Conservation (phyloP, 345 rosid species). For the Mallotus nudiflorus region DNA sequence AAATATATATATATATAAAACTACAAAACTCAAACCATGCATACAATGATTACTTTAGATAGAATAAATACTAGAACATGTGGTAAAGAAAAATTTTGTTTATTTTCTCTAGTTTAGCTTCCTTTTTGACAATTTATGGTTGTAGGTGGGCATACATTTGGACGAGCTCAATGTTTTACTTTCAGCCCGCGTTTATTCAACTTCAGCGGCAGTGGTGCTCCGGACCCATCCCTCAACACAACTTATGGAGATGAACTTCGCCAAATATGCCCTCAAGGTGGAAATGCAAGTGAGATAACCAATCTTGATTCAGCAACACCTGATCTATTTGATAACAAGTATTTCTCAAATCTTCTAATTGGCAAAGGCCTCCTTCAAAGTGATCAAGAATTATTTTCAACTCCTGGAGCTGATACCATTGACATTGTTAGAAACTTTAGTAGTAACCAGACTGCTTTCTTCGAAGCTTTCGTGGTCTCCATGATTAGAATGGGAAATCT, state of each 20-base stretch:
- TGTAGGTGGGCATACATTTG: slow-evolving; percentile 72
- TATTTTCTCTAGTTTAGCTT: too few relatives aligned
- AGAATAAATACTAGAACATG: too few relatives aligned
- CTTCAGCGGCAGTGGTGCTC: slow-evolving; percentile 38
- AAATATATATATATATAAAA: too few relatives aligned
- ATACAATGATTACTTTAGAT: too few relatives aligned
- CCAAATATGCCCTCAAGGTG: slow-evolving; percentile 50
- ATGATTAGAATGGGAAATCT: slow-evolving; percentile 71
- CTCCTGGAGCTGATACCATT: slow-evolving; percentile 39
- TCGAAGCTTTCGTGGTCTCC: slow-evolving; percentile 48
- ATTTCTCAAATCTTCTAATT: slow-evolving; percentile 57
- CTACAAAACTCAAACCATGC: too few relatives aligned
- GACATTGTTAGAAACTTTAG: slow-evolving; percentile 40
- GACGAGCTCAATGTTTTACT: slow-evolving; percentile 41
- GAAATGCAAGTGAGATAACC: slow-evolving; percentile 29
- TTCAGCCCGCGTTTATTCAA: slow-evolving; percentile 43
- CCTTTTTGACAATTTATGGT: too few relatives aligned
- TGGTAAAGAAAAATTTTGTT: too few relatives aligned
- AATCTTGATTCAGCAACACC: slow-evolving; percentile 56
- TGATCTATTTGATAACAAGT: slow-evolving; percentile 46
- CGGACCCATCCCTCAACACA: slow-evolving; percentile 53
- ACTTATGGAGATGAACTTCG: slow-evolving; percentile 40
- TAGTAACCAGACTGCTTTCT: slow-evolving; percentile 48
- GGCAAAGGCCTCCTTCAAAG: too few relatives aligned
- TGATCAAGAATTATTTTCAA: slow-evolving; percentile 52